Conservation (phyloP, 2,329 filamentous ascomycete species). For the Talaromyces verruculosus region DNA sequence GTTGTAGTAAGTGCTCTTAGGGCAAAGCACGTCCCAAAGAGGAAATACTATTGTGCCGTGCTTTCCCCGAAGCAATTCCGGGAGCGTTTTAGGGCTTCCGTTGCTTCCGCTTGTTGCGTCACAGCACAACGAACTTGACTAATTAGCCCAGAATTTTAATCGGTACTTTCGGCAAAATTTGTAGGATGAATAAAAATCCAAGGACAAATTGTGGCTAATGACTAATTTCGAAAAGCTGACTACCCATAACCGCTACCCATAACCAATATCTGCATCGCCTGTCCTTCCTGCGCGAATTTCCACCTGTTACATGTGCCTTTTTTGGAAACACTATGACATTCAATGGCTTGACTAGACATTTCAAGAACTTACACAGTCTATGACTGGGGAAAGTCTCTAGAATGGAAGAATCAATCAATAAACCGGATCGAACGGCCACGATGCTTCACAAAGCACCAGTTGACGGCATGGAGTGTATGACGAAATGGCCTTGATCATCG, state of each 20-base stretch:
- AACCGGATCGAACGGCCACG: not conserved
- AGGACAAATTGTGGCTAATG: not conserved
- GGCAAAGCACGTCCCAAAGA: not conserved
- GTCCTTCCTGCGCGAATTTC: not conserved
- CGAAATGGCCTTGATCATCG: constrained; percentile 37
- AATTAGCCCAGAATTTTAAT: not conserved
- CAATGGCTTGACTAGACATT: not conserved
- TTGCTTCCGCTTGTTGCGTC: not conserved
- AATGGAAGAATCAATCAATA: not conserved
- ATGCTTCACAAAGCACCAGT: not conserved
- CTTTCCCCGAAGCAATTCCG: not conserved
- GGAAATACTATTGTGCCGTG: not conserved
- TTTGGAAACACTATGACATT: not conserved
- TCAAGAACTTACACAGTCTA: too few relatives aligned
- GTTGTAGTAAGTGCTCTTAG: not conserved
- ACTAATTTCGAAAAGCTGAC: not conserved
- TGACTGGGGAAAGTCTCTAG: too few relatives aligned
- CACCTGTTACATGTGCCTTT: not conserved
- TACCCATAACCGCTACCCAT: not conserved
- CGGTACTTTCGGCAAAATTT: not conserved
- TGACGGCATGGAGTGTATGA: constrained; percentile 25
- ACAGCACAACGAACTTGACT: not conserved
- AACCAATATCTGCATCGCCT: not conserved
- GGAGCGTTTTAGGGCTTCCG: not conserved
- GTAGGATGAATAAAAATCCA: not conserved